Conservation (phyloP, 1,284 basidiomycete genomes). For the Golubevia pallescens region DNA sequence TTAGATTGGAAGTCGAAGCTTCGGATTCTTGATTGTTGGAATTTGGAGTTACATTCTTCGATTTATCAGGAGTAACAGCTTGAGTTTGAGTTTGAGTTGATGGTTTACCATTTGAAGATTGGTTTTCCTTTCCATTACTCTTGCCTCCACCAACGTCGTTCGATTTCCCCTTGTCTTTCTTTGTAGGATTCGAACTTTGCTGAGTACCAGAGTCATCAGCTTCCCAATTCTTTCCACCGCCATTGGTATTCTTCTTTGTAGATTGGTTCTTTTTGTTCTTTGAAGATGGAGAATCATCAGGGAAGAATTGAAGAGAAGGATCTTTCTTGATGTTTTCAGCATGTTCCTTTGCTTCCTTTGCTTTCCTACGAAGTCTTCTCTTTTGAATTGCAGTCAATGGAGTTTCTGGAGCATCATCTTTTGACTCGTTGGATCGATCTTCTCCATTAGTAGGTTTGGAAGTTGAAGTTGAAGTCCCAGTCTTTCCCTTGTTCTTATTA, state of each 20-base stretch:
- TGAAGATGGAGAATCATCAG: no score
- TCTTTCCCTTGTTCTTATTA: not conserved
- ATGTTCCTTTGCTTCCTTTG: not conserved
- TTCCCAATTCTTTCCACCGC: no score
- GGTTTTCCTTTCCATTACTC: no score
- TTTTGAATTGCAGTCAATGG: not conserved
- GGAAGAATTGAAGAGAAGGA: not conserved
- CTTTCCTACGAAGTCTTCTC: not conserved
- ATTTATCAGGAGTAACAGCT: not conserved
- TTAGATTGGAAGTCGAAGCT: not conserved
- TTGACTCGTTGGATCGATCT: not conserved
- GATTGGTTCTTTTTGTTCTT: no score
- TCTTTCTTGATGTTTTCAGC: not conserved
- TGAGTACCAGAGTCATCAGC: no score
- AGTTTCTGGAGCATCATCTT: not conserved
- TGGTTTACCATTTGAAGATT: not conserved
- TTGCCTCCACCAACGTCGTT: no score
- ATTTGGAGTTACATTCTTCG: no score
- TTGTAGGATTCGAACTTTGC: no score
- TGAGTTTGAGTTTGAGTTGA: not conserved
- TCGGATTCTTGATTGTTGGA: not conserved
- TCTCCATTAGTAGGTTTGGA: not conserved
- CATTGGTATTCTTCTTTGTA: no score
- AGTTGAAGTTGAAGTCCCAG: not conserved
- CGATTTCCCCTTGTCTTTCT: no score